Percentiles rank a stretch among this genome's conserved stretches.
Conservation (phyloP, 306 rosid species). For the Alnus rubra region DNA sequence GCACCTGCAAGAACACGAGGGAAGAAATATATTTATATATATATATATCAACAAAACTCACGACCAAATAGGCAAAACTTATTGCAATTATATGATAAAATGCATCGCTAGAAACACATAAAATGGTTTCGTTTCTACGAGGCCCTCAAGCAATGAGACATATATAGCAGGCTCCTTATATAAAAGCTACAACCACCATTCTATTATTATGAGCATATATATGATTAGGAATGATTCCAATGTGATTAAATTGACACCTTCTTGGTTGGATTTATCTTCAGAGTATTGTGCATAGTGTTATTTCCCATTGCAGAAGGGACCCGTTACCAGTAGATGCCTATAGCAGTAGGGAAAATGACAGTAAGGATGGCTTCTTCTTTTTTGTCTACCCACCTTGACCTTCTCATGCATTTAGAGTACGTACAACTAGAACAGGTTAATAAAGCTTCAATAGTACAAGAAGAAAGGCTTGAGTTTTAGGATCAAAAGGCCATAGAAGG, state of each 20-base stretch:
- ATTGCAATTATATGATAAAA: not conserved
- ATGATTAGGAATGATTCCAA: slow-evolving; percentile 25
- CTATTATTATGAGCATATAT: slow-evolving; percentile 7
- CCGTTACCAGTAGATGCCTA: slow-evolving; percentile 27
- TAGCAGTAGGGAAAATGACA: slow-evolving; percentile 32
- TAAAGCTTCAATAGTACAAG: slow-evolving; percentile 13
- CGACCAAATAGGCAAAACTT: not conserved
- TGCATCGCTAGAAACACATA: not conserved
- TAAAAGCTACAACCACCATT: not conserved
- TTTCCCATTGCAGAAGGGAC: slow-evolving; percentile 36
- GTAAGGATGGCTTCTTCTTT: slow-evolving; percentile 19
- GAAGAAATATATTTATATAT: not conserved
- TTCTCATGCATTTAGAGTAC: slow-evolving; percentile 17
- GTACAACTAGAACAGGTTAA: slow-evolving; percentile 10
- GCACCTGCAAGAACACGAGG: slow-evolving; percentile 50
- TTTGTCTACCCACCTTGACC: slow-evolving; percentile 16
- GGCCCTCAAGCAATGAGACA: too few species aligned
- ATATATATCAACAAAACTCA: slow-evolving; percentile 10
- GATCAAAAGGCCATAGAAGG: slow-evolving; percentile 2
- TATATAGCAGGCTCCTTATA: not conserved
- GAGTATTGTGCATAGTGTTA: slow-evolving; percentile 1
- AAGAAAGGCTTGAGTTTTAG: not conserved
- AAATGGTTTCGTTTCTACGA: not conserved
- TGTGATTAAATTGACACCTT: slow-evolving; percentile 25
- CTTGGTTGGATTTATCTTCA: slow-evolving; percentile 43